Evolutionary conservation across 2,329 filamentous ascomycete species (phyloP), one percentile per base, ranked within the genome.

Genomic region (Rhinocladiella similis): DNA sequence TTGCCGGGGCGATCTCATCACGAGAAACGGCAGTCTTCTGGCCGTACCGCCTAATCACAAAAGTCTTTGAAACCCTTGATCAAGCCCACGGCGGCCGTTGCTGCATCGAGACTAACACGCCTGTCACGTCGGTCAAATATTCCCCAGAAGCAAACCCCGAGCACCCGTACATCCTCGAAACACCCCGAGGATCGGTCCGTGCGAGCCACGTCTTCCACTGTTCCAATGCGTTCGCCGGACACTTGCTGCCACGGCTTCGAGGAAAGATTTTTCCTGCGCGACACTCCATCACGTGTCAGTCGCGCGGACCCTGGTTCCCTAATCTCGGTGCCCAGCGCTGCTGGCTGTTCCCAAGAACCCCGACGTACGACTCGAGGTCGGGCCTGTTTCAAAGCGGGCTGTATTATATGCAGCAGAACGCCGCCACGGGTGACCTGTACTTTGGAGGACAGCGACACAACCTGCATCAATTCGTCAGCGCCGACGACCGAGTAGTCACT

Each of bases 251-350:
- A 0, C 53, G 53, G 0, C 62, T 79, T 1, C 65, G 70, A 3
- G 75, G 75, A 0, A 64, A 61, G 1, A 46, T 77, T 6, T 72
- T 68, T 43, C 74, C 75, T 0, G 66, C 72, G 18, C 70, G 74
- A 35, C 74, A 72, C 0, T 71, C 72, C 3, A 78, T 79, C 76
- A 73, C 74, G 2, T 71, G 73, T 3, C 76, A 77, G 56, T 65
- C 68, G 27, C 66, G 71, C 0, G 60, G 60, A 1, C 27, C 52
- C 3, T 43, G 56, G 3, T 60, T 70, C 14, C 53, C 65, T 1
- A 67, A 68, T 10, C 56, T 65, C 14, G 66, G 66, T 10, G 64
- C 58, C 5, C 53, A 60, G 59, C 50, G 68, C 62, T 19, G 51
- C 45, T 18, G 57, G 57, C 58, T 54, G 36, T n/a, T n/a, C n/a